phyloP scores from a whole-genome alignment of 768 basidiomycete species.

The Fibroporia radiculosa region DNA sequence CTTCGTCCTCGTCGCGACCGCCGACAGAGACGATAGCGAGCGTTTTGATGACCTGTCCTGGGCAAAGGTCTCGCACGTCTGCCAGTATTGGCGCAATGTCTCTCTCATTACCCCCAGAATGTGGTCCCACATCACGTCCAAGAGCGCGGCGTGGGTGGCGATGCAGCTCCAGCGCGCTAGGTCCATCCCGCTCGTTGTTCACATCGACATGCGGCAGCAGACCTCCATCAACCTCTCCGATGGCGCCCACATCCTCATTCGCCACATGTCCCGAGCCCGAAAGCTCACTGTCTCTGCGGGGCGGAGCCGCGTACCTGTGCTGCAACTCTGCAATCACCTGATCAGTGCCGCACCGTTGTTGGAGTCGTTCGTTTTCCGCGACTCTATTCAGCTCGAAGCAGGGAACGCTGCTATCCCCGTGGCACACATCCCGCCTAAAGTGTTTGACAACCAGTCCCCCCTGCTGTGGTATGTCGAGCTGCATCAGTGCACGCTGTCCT shows the following conservation, averaged over 20 bases:
- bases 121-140: conserved; percentile 3
- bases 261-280: background rate
- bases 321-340: background rate
- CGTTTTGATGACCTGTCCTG: background rate
- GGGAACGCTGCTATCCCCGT: background rate
- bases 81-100: conserved; percentile 6
- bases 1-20: conserved; percentile 2
- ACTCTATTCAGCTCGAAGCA: background rate
- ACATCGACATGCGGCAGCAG: background rate
- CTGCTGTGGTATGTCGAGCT: conserved; percentile 3
- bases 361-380: conserved; percentile 3
- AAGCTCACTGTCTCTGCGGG: background rate
- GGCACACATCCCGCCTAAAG: conserved; percentile 1
- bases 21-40: background rate
- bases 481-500: conserved; percentile 2
- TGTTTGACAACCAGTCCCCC: conserved; percentile 2
- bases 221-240: background rate
- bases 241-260: too few relatives aligned
- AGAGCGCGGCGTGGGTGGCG: background rate
- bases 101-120: conserved; percentile 1
- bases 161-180: conserved; percentile 1
- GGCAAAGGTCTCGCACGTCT: conserved; percentile 4
- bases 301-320: background rate
- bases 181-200: conserved; percentile 2
- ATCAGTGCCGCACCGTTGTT: conserved; percentile 1